phyloP scores from a whole-genome alignment of 2,329 filamentous ascomycete species.

The Aspergillaceae sp. region DNA sequence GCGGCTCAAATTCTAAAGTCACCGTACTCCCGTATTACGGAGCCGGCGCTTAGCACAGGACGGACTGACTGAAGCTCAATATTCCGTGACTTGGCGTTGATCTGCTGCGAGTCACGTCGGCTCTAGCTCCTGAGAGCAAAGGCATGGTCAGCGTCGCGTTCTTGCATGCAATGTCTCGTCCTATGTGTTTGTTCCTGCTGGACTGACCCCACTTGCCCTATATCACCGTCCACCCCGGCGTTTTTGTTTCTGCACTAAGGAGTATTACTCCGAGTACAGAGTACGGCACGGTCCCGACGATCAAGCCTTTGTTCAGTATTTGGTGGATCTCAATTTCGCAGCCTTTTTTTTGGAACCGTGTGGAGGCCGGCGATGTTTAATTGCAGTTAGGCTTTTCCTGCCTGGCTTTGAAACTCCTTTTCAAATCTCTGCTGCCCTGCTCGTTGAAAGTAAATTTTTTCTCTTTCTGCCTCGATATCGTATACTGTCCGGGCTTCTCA shows the following conservation, averaged over 20 bases:
- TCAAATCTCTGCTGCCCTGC: not conserved
- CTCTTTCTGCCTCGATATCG: not conserved
- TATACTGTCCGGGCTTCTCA: no score
- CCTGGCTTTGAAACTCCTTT: not conserved
- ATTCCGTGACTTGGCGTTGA: no score
- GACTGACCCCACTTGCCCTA: not conserved
- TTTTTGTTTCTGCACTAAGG: not conserved
- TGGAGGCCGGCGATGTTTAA: not conserved
- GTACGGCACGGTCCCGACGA: not conserved
- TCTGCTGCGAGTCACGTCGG: no score
- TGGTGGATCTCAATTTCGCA: not conserved
- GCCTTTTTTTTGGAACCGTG: not conserved
- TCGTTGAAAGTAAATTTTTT: not conserved
- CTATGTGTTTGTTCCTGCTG: not conserved
- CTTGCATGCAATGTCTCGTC: not conserved
- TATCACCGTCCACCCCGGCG: not conserved
- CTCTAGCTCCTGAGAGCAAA: no score
- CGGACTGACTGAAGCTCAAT: no score
- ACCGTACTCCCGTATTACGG: not conserved
- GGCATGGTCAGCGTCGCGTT: not conserved
- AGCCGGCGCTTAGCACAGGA: no score
- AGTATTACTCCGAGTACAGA: not conserved
- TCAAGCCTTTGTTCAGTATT: not conserved
- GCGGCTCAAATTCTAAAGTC: constrained; percentile 10
- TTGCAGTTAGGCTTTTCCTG: not conserved